Conservation (phyloP, 495 filamentous ascomycete genomes). For the Parachaetomium inaequale region DNA sequence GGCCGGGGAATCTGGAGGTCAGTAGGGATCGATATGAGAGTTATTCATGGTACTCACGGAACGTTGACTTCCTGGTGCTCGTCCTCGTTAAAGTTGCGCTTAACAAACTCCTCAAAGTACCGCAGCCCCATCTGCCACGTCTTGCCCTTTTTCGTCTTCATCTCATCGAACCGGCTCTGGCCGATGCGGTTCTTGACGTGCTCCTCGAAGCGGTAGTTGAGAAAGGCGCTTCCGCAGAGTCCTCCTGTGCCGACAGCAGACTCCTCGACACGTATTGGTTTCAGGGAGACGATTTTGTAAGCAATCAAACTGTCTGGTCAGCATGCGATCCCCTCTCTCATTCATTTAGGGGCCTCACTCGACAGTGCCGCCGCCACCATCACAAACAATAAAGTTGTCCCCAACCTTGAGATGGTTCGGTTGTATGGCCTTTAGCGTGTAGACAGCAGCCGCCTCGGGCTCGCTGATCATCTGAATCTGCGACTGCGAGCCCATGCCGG, state of each 20-base stretch:
- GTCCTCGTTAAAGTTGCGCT: constrained; percentile 71
- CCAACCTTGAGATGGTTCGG: constrained; percentile 60
- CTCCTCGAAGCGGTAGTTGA: constrained; percentile 68
- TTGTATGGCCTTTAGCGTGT: constrained; percentile 64
- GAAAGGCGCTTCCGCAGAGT: constrained; percentile 64
- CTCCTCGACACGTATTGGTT: constrained; percentile 59
- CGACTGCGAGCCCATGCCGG: constrained; percentile 59
- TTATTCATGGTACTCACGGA: constrained; percentile 40
- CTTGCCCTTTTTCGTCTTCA: constrained; percentile 56
- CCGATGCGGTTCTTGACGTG: constrained; percentile 58
- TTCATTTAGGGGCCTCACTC: constrained; percentile 37
- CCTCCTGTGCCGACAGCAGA: constrained; percentile 62
- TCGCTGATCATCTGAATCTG: constrained; percentile 67
- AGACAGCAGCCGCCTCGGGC: constrained; percentile 73
- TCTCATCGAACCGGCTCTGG: constrained; percentile 56
- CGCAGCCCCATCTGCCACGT: constrained; percentile 71
- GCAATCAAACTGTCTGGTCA: constrained; percentile 56
- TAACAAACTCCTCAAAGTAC: constrained; percentile 65
- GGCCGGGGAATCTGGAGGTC: constrained; percentile 57
- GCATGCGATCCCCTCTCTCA: constrained; percentile 24
- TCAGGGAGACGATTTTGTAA: constrained; percentile 59
- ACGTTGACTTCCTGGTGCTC: constrained; percentile 66
- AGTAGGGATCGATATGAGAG: not conserved
- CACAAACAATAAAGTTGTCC: constrained; percentile 71
- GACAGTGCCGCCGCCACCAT: constrained; percentile 76